Conservation (phyloP, 73 alveolate species). For the Paraurostyla sp. region DNA sequence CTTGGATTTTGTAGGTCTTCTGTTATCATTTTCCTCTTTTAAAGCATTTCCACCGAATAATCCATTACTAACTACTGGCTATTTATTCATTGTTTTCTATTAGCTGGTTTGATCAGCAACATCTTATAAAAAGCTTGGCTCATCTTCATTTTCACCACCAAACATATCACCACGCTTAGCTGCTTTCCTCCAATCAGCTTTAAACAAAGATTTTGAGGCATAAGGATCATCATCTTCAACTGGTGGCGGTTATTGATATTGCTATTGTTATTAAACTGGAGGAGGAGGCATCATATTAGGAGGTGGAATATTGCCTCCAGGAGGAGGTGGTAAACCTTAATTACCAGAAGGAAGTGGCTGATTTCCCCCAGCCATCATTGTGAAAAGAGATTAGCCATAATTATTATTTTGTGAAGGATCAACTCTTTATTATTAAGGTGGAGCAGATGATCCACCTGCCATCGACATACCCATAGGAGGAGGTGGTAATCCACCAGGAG, state of each 20-base stretch:
- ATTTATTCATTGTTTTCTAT: no score
- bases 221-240: slow-evolving; percentile 54
- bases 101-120: background rate
- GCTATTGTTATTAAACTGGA: background rate
- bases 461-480: no score
- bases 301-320: slow-evolving; percentile 45
- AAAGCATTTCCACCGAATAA: slow-evolving; percentile 33
- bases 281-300: slow-evolving; percentile 49
- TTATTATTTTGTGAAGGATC: no score
- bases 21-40: slow-evolving; percentile 36
- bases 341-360: no score
- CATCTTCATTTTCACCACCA: slow-evolving; percentile 42
- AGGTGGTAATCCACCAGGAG: no score
- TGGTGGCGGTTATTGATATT: no score
- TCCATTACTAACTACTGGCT: slow-evolving; percentile 31
- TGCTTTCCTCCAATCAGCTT: slow-evolving; percentile 35
- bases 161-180: slow-evolving; percentile 13
- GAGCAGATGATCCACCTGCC: no score
- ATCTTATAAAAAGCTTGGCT: background rate
- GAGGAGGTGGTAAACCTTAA: no score
- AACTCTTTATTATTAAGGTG: no score
- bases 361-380: no score
- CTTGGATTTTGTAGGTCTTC: background rate
- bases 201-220: background rate
- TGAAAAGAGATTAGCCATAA: no score